Base-by-base conservation (phyloP, 306 rosid genomes). In the Rosa chinensis region DNA sequence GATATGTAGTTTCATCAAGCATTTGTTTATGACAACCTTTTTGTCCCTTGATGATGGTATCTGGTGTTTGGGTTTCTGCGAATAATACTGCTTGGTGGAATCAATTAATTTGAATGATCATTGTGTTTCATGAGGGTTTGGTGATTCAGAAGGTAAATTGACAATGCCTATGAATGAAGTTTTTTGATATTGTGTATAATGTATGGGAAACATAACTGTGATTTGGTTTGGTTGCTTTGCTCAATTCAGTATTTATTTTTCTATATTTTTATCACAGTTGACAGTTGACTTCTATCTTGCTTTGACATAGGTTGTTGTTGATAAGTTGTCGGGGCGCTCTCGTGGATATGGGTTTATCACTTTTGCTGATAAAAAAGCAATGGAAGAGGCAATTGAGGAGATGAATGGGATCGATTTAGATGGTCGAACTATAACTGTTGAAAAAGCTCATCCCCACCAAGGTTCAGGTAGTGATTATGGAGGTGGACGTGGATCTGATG, bases 261-360 rank as follows among this genome's bases (percentile, higher is more conserved):
- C 48, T 8, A 21, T 50, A 0, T 66, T 42, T 61, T 4, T 25
- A 5, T 25, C 0, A 28, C 20, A 35, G 52, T 62, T 47, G 40
- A 72, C 71, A 5, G 18, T 44, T 48, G 66, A 42, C 63, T 63
- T 75, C 52, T 72, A 42, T 10, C 42, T 66, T 80, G 45, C 68
- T 52, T 39, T 83, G 28, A 69, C 81, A 52, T 76, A 96, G 99
- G 99, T 96, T n/a, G 99, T 96, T 79, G 89, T 96, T 76, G 99
- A 96, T 89, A 96, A 91, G 84, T 89, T 93, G 77, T 93, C 99
- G 82, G 98, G 98, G 8, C 96, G 99, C 8, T 96, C 99, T 74
- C 99, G 99, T 73, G 99, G 99, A 75, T 96, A 93, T 88, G 99
- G 99, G 62, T 96, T 96, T 79, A 98, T 96, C 80, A 96, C 99